These are phyloP conservation scores for Oxalis stricta DNA, from an alignment of 441 rosid species.

Conservation along the genomic window DNA sequence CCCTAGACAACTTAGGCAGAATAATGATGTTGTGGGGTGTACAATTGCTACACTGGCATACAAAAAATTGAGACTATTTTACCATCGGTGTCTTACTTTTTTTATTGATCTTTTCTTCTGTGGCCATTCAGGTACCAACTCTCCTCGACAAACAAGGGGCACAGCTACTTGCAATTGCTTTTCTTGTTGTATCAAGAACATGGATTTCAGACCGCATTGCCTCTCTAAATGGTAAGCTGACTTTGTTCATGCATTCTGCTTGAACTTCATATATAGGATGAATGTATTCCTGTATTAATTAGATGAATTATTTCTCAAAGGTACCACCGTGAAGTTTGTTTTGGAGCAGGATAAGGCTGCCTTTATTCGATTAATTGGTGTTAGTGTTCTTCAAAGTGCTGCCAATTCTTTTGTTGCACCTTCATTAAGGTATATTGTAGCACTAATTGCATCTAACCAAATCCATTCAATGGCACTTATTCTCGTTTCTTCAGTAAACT, in stretches of 20 bases:
- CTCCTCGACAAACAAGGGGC: constrained; percentile 90
- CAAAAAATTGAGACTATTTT: no score
- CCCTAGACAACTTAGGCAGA: no score
- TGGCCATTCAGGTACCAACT: constrained; percentile 66
- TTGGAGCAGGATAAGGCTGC: constrained; percentile 90
- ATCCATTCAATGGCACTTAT: neutral
- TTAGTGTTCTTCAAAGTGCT: constrained; percentile 89
- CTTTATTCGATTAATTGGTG: constrained; percentile 71
- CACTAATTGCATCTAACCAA: neutral
- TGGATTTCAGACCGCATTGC: constrained; percentile 96
- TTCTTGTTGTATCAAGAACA: constrained; percentile 88
- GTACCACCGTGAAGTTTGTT: constrained; percentile 93
- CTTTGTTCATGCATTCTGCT: neutral
- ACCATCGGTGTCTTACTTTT: neutral
- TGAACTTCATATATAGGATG: constrained; percentile 7
- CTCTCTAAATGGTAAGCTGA: constrained; percentile 69
- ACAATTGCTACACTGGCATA: no score
- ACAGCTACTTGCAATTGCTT: constrained; percentile 72
- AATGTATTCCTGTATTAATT: constrained; percentile 5
- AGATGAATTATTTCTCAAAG: constrained; percentile 25
- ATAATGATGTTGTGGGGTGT: no score
- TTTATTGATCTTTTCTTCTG: constrained; percentile 5
- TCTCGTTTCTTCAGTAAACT: no score
- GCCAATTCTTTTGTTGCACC: constrained; percentile 94
- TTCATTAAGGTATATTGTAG: constrained; percentile 55